phyloP scores from a whole-genome alignment of 2,329 filamentous ascomycete genomes.

The Whalleya microplaca region DNA sequence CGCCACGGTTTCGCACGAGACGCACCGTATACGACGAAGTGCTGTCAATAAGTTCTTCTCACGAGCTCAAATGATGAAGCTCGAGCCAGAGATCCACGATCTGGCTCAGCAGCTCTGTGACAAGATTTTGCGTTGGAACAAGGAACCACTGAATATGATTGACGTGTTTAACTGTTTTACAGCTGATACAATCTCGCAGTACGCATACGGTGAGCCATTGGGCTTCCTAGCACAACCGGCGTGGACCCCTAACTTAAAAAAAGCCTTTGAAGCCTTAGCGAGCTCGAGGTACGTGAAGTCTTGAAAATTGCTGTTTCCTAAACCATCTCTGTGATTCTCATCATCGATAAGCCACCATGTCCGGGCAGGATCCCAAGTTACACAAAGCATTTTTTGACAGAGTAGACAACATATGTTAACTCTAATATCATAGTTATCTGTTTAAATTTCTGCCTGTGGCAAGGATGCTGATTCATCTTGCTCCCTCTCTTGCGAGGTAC shows the following conservation, averaged over 20 bases:
- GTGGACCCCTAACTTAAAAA: constrained; percentile 23
- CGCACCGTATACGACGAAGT: constrained; percentile 32
- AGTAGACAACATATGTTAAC: too few species aligned
- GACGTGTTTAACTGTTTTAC: constrained; percentile 17
- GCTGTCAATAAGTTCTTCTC: constrained; percentile 40
- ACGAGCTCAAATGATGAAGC: constrained; percentile 32
- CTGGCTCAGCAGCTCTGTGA: constrained; percentile 35
- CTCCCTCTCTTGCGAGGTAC: too few species aligned
- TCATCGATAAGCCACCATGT: too few species aligned
- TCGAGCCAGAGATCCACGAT: constrained; percentile 36
- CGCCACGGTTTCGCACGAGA: constrained; percentile 31
- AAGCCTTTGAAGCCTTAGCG: constrained; percentile 10
- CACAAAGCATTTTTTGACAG: too few species aligned
- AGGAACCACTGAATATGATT: too few species aligned
- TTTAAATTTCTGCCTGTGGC: constrained; percentile 17
- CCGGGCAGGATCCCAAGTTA: too few species aligned
- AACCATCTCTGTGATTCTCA: too few species aligned
- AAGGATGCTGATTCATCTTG: too few species aligned
- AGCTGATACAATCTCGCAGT: constrained; percentile 27
- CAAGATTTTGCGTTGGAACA: constrained; percentile 27
- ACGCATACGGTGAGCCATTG: constrained; percentile 28
- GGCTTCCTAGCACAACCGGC: constrained; percentile 21
- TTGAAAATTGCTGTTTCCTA: too few species aligned
- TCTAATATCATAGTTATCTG: too few species aligned
- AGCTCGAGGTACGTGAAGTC: too few species aligned